Conservation (phyloP, 192 early-diverging fungal species). For the Coemansia erecta region DNA sequence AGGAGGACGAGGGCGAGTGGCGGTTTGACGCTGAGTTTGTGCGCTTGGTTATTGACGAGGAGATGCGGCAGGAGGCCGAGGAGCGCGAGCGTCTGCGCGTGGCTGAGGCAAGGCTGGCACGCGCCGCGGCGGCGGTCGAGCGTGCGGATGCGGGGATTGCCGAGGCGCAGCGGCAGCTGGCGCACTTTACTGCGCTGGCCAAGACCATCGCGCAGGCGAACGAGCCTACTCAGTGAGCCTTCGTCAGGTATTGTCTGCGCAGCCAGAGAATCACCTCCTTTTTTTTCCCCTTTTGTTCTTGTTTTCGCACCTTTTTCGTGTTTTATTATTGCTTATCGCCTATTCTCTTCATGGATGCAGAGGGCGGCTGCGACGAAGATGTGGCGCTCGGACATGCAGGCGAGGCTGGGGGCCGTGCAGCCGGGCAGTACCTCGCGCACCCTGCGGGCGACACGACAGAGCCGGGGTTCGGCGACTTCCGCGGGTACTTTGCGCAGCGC, state of each 20-base stretch:
- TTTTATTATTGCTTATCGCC: no score
- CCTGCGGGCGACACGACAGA: not conserved
- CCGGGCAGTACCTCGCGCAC: not conserved
- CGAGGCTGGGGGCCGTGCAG: not conserved
- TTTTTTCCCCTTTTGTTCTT: no score
- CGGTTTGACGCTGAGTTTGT: slow-evolving; percentile 26
- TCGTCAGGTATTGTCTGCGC: no score
- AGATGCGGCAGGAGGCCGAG: slow-evolving; percentile 23
- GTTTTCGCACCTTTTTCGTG: no score
- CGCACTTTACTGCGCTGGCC: slow-evolving; percentile 34
- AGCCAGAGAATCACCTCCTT: no score
- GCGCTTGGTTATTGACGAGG: slow-evolving; percentile 34
- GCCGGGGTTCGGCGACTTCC: slow-evolving; percentile 33
- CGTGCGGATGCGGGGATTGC: slow-evolving; percentile 11
- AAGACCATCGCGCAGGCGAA: slow-evolving; percentile 4
- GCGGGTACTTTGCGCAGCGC: slow-evolving; percentile 35
- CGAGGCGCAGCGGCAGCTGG: slow-evolving; percentile 31
- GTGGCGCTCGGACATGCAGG: no score
- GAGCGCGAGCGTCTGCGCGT: slow-evolving; percentile 22
- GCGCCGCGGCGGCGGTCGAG: slow-evolving; percentile 10
- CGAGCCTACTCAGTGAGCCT: no score
- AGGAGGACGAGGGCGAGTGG: slow-evolving; percentile 19
- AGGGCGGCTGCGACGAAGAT: no score
- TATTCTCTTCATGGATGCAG: no score
- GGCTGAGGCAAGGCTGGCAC: slow-evolving; percentile 4